Evolutionary conservation across 495 filamentous ascomycete species (phyloP).

Genomic region (Penicillium antarcticum): DNA sequence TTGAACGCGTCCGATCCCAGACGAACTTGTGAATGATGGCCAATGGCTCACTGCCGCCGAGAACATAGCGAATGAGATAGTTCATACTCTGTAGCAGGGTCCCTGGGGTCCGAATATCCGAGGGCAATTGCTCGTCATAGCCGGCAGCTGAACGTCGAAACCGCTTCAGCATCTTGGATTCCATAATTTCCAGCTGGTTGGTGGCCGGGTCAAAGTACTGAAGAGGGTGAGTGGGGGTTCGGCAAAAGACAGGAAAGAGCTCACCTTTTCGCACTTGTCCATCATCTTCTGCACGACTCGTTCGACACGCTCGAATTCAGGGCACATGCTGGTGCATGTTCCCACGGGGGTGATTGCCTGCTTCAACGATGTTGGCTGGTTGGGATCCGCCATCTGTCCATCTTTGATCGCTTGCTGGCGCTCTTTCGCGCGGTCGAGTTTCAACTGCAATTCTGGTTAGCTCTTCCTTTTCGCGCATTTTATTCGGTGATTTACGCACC

Average conservation of each 20-base stretch:
- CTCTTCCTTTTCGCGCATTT: neutral
- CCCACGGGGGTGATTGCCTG: slow-evolving; percentile 86
- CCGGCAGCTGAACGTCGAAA: slow-evolving; percentile 89
- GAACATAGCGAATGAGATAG: slow-evolving; percentile 75
- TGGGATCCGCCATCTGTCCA: slow-evolving; percentile 83
- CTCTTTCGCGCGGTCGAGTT: slow-evolving; percentile 65
- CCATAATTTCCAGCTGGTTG: slow-evolving; percentile 37
- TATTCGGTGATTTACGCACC: slow-evolving; percentile 20
- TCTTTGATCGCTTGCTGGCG: slow-evolving; percentile 66
- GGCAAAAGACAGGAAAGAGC: neutral
- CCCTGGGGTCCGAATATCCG: slow-evolving; percentile 80
- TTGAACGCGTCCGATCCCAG: slow-evolving; percentile 89
- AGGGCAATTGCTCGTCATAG: slow-evolving; percentile 84
- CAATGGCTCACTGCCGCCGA: slow-evolving; percentile 61
- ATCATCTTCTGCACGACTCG: slow-evolving; percentile 69
- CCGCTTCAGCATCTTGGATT: slow-evolving; percentile 75
- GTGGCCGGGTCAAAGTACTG: slow-evolving; percentile 39
- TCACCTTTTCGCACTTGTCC: slow-evolving; percentile 59
- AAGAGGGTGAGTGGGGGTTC: slow-evolving; percentile 7
- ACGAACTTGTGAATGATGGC: slow-evolving; percentile 77
- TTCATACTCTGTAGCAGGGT: slow-evolving; percentile 73
- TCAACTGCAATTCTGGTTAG: slow-evolving; percentile 44
- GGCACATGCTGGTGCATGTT: slow-evolving; percentile 91
- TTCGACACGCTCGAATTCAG: slow-evolving; percentile 79
- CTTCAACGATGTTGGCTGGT: slow-evolving; percentile 73